Conservation (phyloP, 345 rosid genomes). For the Nephelium lappaceum region DNA sequence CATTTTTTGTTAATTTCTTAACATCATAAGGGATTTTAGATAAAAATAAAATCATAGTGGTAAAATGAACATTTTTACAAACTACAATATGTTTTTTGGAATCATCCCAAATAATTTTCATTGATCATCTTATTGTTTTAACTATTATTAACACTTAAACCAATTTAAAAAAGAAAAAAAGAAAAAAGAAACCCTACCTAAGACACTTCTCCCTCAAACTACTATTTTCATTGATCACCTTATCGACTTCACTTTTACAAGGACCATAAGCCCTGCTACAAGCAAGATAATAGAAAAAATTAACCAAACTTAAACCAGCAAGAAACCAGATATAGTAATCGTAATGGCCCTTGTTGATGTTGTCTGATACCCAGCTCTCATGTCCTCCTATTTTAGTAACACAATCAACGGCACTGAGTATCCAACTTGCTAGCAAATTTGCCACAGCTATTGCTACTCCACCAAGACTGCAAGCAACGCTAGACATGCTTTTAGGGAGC, state of each 20-base stretch:
- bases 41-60: too few species aligned
- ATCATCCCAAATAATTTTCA: too few species aligned
- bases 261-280: conserved; percentile 51
- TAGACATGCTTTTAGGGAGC: conserved; percentile 56
- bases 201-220: too few species aligned
- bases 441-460: conserved; percentile 34
- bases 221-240: too few species aligned
- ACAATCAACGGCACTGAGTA: conserved; percentile 33
- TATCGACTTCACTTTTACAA: conserved; percentile 14
- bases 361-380: conserved; percentile 50
- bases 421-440: conserved; percentile 39
- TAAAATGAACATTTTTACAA: too few species aligned
- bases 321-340: conserved; percentile 58
- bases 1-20: too few species aligned
- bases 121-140: too few species aligned
- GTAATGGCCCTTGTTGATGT: conserved; percentile 50
- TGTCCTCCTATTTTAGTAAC: conserved; percentile 28
- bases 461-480: conserved; percentile 39
- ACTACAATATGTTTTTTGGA: too few species aligned
- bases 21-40: too few species aligned
- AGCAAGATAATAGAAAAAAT: conserved; percentile 37
- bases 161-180: too few species aligned
- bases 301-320: conserved; percentile 37
- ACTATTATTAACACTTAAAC: too few species aligned
- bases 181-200: too few species aligned